phyloP scores from a whole-genome alignment of 805 yeast genomes.

The Millerozyma acaciae region DNA sequence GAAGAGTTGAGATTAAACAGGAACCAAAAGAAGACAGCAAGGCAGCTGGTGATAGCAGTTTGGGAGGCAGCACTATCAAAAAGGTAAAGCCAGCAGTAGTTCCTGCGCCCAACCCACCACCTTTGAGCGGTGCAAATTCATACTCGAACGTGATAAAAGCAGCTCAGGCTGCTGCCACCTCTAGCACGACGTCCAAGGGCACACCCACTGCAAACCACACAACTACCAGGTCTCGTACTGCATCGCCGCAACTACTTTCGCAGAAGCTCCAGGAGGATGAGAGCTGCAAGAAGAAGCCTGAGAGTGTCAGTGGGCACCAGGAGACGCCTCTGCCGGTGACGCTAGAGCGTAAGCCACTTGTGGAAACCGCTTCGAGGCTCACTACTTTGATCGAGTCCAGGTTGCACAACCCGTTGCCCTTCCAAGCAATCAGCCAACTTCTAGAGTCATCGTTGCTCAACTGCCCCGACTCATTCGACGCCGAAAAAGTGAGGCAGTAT shows the following conservation, averaged over 20 bases:
- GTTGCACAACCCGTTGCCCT: conserved; percentile 49
- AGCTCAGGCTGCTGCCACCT: conserved; percentile 14
- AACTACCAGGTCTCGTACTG: conserved; percentile 6
- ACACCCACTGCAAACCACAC: conserved; percentile 13
- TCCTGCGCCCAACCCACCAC: conserved; percentile 22
- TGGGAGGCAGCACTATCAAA: conserved; percentile 14
- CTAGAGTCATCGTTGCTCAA: conserved; percentile 77
- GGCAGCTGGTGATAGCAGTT: not conserved
- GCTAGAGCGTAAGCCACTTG: conserved; percentile 13
- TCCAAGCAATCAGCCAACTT: conserved; percentile 50
- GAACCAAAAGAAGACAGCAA: conserved; percentile 2
- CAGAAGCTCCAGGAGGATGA: conserved; percentile 1
- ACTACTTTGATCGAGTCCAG: conserved; percentile 37
- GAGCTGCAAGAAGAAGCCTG: conserved; percentile 6
- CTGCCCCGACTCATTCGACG: conserved; percentile 91
- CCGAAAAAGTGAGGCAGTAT: conserved; percentile 77
- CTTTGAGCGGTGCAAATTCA: conserved; percentile 16
- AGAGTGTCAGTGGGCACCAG: conserved; percentile 1
- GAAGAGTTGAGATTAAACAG: not conserved
- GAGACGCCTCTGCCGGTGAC: conserved; percentile 17
- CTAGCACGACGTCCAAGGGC: conserved; percentile 7
- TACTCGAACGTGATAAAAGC: conserved; percentile 24
- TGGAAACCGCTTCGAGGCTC: conserved; percentile 20
- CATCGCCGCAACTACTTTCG: conserved; percentile 5
- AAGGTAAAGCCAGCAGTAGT: conserved; percentile 13